A percentile compares a stretch with the other conserved stretches of the same genome.
Evolutionary conservation across 352 stramenopile species (phyloP).

Genomic region (Synura sp.): DNA sequence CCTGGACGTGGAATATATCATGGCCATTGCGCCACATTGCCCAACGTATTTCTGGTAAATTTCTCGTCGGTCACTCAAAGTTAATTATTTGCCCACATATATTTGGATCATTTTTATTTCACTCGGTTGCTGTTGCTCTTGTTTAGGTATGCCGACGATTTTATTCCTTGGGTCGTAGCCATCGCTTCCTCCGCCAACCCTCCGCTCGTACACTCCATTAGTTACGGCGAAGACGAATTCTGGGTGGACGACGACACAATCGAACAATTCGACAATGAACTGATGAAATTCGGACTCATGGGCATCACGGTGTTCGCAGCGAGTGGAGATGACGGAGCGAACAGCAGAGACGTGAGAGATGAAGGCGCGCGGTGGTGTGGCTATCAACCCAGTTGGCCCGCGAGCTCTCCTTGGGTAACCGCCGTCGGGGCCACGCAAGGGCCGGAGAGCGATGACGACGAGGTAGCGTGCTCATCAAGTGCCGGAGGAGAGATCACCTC

Average conservation of each 20-base stretch:
- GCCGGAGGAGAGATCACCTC: neutral
- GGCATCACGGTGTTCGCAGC: constrained; percentile 75
- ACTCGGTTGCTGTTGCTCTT: too few relatives aligned
- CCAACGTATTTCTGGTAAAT: too few relatives aligned
- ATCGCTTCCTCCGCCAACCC: constrained; percentile 56
- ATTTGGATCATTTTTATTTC: too few relatives aligned
- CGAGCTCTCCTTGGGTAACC: constrained; percentile 20
- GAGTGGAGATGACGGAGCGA: constrained; percentile 75
- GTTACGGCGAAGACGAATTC: constrained; percentile 76
- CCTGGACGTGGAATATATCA: constrained; percentile 12
- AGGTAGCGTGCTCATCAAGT: neutral
- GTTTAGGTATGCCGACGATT: too few relatives aligned
- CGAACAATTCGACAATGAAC: constrained; percentile 73
- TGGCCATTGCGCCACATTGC: neutral
- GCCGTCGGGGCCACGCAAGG: neutral
- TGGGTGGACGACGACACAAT: too few relatives aligned
- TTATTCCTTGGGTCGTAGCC: constrained; percentile 59
- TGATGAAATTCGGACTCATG: constrained; percentile 78
- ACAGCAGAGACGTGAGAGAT: too few relatives aligned
- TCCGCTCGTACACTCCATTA: constrained; percentile 76
- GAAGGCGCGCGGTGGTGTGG: too few relatives aligned
- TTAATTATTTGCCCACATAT: too few relatives aligned
- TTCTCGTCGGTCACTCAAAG: too few relatives aligned
- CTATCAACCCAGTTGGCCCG: too few relatives aligned
- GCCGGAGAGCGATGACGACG: neutral